phyloP scores from a whole-genome alignment of 179 eudicot genomes.

The Amaranthus tricolor region DNA sequence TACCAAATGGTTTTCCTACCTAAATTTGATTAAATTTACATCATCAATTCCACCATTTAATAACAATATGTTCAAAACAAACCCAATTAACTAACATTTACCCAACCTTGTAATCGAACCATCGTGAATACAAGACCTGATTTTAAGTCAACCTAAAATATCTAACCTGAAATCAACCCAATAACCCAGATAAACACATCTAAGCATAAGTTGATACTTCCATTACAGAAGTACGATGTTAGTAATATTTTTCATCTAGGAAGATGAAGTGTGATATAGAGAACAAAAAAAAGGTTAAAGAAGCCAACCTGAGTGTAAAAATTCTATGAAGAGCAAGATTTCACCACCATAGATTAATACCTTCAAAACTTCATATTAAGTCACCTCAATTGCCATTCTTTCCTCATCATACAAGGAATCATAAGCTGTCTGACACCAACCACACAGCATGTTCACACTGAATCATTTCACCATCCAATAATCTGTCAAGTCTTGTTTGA shows the following conservation, averaged over 20 bases:
- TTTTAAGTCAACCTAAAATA: no score
- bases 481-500: neutral
- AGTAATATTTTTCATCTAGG: neutral
- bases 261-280: neutral
- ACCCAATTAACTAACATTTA: no score
- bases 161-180: no score
- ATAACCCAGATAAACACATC: no score
- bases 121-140: no score
- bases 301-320: neutral
- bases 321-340: neutral
- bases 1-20: no score
- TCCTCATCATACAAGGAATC: conserved; percentile 14
- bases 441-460: neutral
- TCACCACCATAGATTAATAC: neutral
- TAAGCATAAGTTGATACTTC: no score
- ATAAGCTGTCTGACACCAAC: neutral
- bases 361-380: conserved; percentile 12
- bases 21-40: no score
- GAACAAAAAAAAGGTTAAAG: neutral
- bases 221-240: no score
- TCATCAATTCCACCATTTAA: no score
- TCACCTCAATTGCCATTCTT: conserved; percentile 8
- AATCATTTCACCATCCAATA: neutral
- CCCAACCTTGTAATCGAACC: no score
- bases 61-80: no score